Evolutionary conservation across 106 monocot genomes (phyloP), one percentile per base, ranked within the genome.

Genomic region (Hemerocallis citrina): DNA sequence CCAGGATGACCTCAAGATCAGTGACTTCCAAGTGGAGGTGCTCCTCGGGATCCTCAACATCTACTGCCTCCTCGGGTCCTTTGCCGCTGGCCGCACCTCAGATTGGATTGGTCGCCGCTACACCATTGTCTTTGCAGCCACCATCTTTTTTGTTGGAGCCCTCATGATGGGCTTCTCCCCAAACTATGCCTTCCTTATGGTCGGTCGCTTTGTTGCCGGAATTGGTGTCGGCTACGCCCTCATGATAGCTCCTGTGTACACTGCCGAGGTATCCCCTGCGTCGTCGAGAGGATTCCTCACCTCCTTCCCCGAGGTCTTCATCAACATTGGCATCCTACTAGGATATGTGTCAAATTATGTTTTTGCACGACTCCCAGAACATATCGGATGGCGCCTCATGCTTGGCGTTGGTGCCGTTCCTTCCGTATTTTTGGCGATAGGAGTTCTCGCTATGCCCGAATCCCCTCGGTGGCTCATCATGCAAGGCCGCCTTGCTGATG

Each of bases 121-220:
- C 61, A 92, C 92, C 16, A 86, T 92, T 44, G 66, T 92, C 34
- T 13, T 92, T 13, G 83, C 92, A 0, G 58, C 74, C 11, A 78
- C 35, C 66, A 86, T 92, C 59, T 86, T 92, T 72, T 92, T 92
- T 68, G 59, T 45, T 27, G 92, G 92, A 17, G 85, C 92, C 23
- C 34, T 86, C 10, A 27, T 83, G 27, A 92, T 92, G 92, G 92
- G 86, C 31, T 50, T 86, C 22, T 76, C 92, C 52, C 49, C 92
- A 24, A 80, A 73, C 77, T 92, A 92, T 61, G 63, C 66, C 24
- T 57, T 86, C 43, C 80, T 92, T 64, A 85, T 92, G 82, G 58
- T 64, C 8, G 92, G 92, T 19, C 76, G 92, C 22, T 85, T 85
- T 49, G 82, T 91, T 3, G 91, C 90, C 27, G 91, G 91, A 4